Percentiles rank a stretch among this genome's conserved stretches.
Evolutionary conservation across 2,329 filamentous ascomycete species (phyloP).

Genomic region (Calonectria hawksworthii): DNA sequence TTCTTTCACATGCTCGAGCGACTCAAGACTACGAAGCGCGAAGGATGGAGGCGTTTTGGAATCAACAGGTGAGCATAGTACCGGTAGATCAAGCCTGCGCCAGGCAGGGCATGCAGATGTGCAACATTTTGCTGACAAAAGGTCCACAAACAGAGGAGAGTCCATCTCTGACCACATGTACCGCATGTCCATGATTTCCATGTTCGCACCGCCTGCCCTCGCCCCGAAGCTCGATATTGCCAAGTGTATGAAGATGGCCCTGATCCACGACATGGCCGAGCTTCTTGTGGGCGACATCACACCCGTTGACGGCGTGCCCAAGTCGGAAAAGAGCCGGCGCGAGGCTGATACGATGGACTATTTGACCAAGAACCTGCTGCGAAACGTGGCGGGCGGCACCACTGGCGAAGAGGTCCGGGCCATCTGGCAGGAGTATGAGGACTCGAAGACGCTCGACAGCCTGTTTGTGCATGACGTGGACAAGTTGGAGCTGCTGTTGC

Average conservation of each 20-base stretch:
- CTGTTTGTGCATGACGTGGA: conserved; percentile 96
- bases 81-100: background rate
- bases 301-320: conserved; percentile 87
- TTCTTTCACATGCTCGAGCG: conserved; percentile 97
- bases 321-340: conserved; percentile 89
- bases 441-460: conserved; percentile 84
- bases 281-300: conserved; percentile 96
- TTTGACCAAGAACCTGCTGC: conserved; percentile 80
- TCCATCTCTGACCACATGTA: conserved; percentile 99
- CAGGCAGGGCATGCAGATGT: background rate
- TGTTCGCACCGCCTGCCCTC: conserved; percentile 87
- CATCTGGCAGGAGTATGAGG: conserved; percentile 97
- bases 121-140: conserved; percentile 11
- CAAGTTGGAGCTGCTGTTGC: conserved; percentile 93
- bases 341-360: conserved; percentile 95
- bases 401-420: conserved; percentile 79
- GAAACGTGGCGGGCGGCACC: conserved; percentile 78
- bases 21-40: conserved; percentile 95
- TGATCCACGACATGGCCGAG: conserved; percentile 98
- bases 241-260: conserved; percentile 93
- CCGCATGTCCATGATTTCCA: conserved; percentile 96
- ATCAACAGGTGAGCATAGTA: conserved; percentile 68
- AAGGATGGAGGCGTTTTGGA: conserved; percentile 93
- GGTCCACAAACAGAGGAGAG: conserved; percentile 72
- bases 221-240: conserved; percentile 79